Evolutionary conservation across 1,284 basidiomycete species (phyloP), one percentile per base, ranked within the genome.

Genomic region (Phellopilus nigrolimitatus): DNA sequence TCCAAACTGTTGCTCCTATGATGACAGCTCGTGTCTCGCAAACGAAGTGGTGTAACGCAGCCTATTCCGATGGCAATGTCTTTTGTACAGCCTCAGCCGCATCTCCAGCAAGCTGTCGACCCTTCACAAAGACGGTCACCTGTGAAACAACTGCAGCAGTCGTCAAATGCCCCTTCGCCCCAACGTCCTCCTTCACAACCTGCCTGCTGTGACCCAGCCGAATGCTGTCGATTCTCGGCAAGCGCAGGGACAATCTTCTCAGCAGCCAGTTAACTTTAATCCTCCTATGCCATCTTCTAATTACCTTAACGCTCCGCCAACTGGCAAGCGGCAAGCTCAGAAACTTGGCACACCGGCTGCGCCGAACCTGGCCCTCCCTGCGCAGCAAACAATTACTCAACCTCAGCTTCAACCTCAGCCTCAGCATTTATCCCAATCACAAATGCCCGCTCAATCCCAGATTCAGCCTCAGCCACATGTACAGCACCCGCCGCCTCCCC

Each of bases 181-280:
- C 37, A 31, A 17, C 52, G 44, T 25, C 48, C 44, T 7, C 50
- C 55, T 28, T 56, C 46, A 12, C 55, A 49, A 17, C 45, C 43
- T 17, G 21, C 40, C n/a, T 4, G 24, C 31, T 22, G 37, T 34
- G 13, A n/a, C 48, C 8, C 54, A 84, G 80, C 45, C 80, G 19
- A 66, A 61, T 34, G 57, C 51, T 5, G 19, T 25, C 49, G 40
- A 17, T 33, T 51, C 30, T 44, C 56, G 51, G 42, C 55, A 57
- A 42, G 17, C 25, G 3, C 54, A 49, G 30, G 34, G 41, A 17
- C 53, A 45, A 22, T 49, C 53, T 44, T 9, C 22, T 15, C 30
- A 39, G 34, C 51, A 56, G 13, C 47, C 52, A 17, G 24, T 21
- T 9, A 15, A 57, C 4, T 62, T 62, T 47, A 63, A 64, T 47